Evolutionary conservation across 2,329 filamentous ascomycete species (phyloP).

Genomic region (Colletotrichum trifolii): DNA sequence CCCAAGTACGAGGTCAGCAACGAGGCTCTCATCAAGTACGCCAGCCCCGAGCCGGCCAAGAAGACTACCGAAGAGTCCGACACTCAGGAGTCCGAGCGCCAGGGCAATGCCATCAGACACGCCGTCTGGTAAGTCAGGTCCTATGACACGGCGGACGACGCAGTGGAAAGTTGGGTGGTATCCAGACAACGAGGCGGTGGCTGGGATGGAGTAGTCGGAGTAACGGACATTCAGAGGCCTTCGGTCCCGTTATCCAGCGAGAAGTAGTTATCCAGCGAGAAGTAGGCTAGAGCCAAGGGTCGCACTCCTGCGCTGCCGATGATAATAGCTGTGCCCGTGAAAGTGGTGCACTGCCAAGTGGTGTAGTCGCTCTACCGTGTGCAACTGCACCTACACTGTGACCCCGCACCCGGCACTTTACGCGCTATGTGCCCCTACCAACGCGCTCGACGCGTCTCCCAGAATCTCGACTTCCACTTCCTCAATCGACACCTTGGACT

Average conservation of each 20-base stretch:
- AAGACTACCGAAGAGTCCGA: conserved; percentile 15
- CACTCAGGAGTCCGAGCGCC: conserved; percentile 6
- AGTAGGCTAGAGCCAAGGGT: no score
- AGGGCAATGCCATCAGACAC: conserved; percentile 12
- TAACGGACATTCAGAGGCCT: no score
- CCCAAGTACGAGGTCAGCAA: conserved; percentile 45
- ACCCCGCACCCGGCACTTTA: conserved; percentile 29
- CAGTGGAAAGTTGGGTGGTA: no score
- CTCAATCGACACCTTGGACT: conserved; percentile 3
- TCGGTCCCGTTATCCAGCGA: no score
- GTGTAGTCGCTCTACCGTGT: neutral
- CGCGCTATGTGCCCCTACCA: conserved; percentile 11
- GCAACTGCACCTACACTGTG: conserved; percentile 4
- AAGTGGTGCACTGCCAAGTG: neutral
- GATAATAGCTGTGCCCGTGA: neutral
- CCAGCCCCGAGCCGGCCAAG: conserved; percentile 8
- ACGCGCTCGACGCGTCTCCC: conserved; percentile 26
- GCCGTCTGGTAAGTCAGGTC: conserved; percentile 23
- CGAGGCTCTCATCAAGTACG: conserved; percentile 34
- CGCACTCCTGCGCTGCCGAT: neutral
- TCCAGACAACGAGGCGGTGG: no score
- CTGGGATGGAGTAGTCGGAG: no score
- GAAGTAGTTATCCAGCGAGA: no score
- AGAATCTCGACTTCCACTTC: conserved; percentile 14
- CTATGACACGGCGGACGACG: neutral